Conservation (phyloP, 2,329 filamentous ascomycete species). For the Cladosporium oxysporum region DNA sequence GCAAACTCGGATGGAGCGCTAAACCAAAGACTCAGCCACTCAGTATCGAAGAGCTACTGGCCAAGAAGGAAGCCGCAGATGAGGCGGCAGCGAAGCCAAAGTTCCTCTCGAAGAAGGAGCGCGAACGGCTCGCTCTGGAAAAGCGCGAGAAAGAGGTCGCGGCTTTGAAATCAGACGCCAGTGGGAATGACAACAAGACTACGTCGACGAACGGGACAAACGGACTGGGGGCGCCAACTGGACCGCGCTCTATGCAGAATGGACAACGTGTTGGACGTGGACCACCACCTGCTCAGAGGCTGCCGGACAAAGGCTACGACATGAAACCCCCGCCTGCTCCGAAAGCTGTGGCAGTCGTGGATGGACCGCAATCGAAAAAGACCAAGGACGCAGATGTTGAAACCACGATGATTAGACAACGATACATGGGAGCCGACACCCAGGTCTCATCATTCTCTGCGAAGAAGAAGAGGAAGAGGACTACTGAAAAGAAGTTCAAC, state of each 20-base stretch:
- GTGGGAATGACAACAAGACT: slow-evolving; percentile 8
- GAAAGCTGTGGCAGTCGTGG: slow-evolving; percentile 39
- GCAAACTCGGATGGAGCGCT: slow-evolving; percentile 59
- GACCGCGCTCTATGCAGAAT: slow-evolving; percentile 66
- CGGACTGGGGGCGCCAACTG: slow-evolving; percentile 61
- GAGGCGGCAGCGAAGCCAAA: slow-evolving; percentile 84
- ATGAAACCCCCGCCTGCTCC: slow-evolving; percentile 54
- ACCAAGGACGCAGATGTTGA: slow-evolving; percentile 63
- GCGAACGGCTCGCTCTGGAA: slow-evolving; percentile 77
- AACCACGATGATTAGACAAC: slow-evolving; percentile 70
- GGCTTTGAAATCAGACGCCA: neutral
- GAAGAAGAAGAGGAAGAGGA: slow-evolving; percentile 91
- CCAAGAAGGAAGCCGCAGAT: slow-evolving; percentile 83
- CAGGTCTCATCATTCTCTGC: slow-evolving; percentile 88
- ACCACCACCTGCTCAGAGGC: slow-evolving; percentile 24
- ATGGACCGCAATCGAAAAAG: slow-evolving; percentile 42
- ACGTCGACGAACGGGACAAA: slow-evolving; percentile 17
- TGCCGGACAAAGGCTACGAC: slow-evolving; percentile 51
- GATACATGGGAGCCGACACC: slow-evolving; percentile 89
- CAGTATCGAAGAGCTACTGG: slow-evolving; percentile 81
- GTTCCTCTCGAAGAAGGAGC: slow-evolving; percentile 80
- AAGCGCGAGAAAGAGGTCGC: slow-evolving; percentile 67
- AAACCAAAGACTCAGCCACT: slow-evolving; percentile 56
- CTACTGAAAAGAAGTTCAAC: slow-evolving; percentile 96
- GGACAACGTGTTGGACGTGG: slow-evolving; percentile 54